Percentiles rank a stretch among this genome's conserved stretches.
These are phyloP conservation scores for Quercus gilva DNA, from an alignment of 306 rosid genomes.

Conservation along the genomic window DNA sequence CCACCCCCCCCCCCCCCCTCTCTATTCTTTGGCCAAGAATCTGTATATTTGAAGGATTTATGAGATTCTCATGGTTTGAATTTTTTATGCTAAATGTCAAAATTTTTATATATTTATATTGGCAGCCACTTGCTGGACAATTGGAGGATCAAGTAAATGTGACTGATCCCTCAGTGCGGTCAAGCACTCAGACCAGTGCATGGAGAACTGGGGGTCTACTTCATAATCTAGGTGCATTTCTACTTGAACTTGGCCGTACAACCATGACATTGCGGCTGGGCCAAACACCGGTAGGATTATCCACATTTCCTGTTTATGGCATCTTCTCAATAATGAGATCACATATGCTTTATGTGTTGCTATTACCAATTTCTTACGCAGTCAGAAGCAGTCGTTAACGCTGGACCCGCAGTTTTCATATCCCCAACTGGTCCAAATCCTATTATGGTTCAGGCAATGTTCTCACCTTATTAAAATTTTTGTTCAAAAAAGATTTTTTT, in stretches of 20 bases:
- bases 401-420: constrained; percentile 96
- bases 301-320: constrained; percentile 18
- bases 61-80: constrained; percentile 13
- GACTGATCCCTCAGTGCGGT: constrained; percentile 57
- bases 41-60: constrained; percentile 5
- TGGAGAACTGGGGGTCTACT: constrained; percentile 63
- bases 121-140: constrained; percentile 76
- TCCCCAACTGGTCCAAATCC: constrained; percentile 90
- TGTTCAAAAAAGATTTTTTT: not conserved
- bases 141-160: constrained; percentile 79
- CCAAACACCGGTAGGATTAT: constrained; percentile 66
- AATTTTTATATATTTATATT: constrained; percentile 26
- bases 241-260: constrained; percentile 98
- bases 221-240: constrained; percentile 84
- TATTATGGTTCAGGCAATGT: constrained; percentile 91
- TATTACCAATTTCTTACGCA: constrained; percentile 35
- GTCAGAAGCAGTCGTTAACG: constrained; percentile 94
- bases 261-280: constrained; percentile 87
- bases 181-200: constrained; percentile 60
- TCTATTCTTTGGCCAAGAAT: constrained; percentile 4
- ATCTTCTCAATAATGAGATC: constrained; percentile 20
- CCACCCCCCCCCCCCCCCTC: too few relatives aligned
- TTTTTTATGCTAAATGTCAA: constrained; percentile 15
- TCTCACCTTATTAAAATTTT: constrained; percentile 13
- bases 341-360: constrained; percentile 22